These are phyloP conservation scores for Asterophora lycoperdoides DNA, from an alignment of 768 basidiomycete species.

Conservation along the genomic window DNA sequence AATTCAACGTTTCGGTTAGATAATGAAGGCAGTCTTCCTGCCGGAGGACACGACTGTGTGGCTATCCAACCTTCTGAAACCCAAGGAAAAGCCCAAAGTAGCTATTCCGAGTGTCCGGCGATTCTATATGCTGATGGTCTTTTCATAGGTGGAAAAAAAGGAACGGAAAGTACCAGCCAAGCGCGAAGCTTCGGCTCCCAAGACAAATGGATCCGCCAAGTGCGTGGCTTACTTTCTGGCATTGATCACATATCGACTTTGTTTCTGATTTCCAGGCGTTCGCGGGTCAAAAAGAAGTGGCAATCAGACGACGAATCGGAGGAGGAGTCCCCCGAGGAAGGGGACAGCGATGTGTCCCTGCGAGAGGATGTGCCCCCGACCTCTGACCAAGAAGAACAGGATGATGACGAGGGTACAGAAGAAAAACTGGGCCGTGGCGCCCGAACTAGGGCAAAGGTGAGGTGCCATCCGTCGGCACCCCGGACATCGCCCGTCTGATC, in stretches of 20 bases:
- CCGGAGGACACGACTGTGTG: conserved; percentile 54
- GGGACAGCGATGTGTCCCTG: conserved; percentile 37
- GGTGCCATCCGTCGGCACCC: neutral
- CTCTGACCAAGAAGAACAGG: conserved; percentile 17
- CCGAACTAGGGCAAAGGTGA: conserved; percentile 19
- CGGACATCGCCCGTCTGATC: neutral
- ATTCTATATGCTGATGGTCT: conserved; percentile 1
- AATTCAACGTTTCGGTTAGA: conserved; percentile 33
- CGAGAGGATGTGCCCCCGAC: conserved; percentile 17
- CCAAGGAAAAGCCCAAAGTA: conserved; percentile 25
- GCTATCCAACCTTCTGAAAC: conserved; percentile 47
- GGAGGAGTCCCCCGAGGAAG: conserved; percentile 28
- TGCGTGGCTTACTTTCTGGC: conserved; percentile 22
- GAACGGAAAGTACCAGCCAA: conserved; percentile 49
- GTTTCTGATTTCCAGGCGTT: conserved; percentile 25
- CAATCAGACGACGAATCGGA: conserved; percentile 38
- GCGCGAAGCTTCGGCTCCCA: conserved; percentile 46
- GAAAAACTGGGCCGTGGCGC: conserved; percentile 29
- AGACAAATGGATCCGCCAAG: conserved; percentile 48
- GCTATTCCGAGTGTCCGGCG: conserved; percentile 7
- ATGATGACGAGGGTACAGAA: conserved; percentile 27
- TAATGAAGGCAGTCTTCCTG: conserved; percentile 63
- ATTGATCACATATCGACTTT: conserved; percentile 1
- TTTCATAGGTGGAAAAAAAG: conserved; percentile 34
- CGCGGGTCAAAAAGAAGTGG: conserved; percentile 31